Percentiles rank a stretch among this genome's conserved stretches.
Evolutionary conservation across 164 flowering plant genomes (phyloP).

Genomic region (Warburgia ugandensis): DNA sequence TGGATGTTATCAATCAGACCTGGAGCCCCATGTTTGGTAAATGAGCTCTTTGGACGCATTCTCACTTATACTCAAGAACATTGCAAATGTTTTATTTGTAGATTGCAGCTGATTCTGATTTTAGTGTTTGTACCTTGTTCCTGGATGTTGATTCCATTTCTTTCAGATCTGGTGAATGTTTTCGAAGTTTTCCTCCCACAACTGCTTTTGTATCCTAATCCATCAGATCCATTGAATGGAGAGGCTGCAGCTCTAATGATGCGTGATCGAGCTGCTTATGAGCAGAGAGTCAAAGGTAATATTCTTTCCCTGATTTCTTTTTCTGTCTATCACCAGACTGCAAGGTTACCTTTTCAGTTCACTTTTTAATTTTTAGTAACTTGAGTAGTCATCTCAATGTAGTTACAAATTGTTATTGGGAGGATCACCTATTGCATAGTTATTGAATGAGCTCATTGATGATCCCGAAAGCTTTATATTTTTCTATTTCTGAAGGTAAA

Average conservation of each 20-base stretch:
- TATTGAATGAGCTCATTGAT: too few relatives aligned
- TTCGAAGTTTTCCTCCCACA: slow-evolving; percentile 97
- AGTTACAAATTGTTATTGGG: too few relatives aligned
- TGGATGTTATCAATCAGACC: slow-evolving; percentile 94
- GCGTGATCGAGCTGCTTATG: slow-evolving; percentile 75
- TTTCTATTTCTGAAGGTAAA: too few relatives aligned
- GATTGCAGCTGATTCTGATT: neutral
- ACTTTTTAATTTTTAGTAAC: too few relatives aligned
- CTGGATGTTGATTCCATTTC: slow-evolving; percentile 10
- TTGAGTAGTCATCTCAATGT: too few relatives aligned
- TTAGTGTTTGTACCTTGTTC: neutral
- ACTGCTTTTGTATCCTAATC: slow-evolving; percentile 86
- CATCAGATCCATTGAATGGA: slow-evolving; percentile 94
- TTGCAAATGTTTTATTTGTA: neutral
- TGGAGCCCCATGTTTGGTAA: slow-evolving; percentile 99
- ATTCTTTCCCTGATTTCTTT: neutral
- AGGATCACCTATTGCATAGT: too few relatives aligned
- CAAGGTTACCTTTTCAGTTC: too few relatives aligned
- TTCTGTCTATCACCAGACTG: neutral
- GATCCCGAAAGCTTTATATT: too few relatives aligned
- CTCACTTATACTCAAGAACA: neutral
- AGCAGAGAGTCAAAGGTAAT: slow-evolving; percentile 78
- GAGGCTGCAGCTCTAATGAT: slow-evolving; percentile 97
- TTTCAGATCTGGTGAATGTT: slow-evolving; percentile 80
- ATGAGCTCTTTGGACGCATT: neutral